Evolutionary conservation across 1,284 basidiomycete species (phyloP).

Genomic region (Leccinum angustisporum): DNA sequence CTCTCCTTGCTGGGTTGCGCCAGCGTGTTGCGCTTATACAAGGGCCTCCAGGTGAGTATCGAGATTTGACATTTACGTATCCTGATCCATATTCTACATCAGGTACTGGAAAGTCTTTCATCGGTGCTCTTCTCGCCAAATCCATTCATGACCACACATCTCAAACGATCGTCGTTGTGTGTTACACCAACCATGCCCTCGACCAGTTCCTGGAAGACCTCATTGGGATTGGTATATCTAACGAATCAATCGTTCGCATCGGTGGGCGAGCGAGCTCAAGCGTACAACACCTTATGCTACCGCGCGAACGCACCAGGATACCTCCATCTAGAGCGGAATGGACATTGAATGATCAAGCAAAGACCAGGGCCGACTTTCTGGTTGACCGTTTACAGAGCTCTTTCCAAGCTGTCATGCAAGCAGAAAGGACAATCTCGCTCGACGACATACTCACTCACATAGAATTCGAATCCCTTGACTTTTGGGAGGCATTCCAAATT

Average conservation of each 20-base stretch:
- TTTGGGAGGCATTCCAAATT: conserved; percentile 48
- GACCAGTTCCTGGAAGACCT: conserved; percentile 65
- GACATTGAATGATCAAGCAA: conserved; percentile 40
- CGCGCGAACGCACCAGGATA: conserved; percentile 24
- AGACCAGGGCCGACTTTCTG: conserved; percentile 27
- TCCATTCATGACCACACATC: conserved; percentile 47
- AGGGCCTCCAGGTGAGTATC: conserved; percentile 59
- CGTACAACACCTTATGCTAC: conserved; percentile 46
- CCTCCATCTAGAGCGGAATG: conserved; percentile 37
- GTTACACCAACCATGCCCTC: conserved; percentile 68
- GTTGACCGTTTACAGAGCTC: conserved; percentile 28
- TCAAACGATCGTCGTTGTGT: conserved; percentile 58
- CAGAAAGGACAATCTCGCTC: conserved; percentile 15
- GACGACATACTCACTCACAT: conserved; percentile 42
- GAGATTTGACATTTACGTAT: background rate
- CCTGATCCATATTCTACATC: conserved; percentile 2
- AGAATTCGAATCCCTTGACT: conserved; percentile 46
- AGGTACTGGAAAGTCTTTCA: conserved; percentile 73
- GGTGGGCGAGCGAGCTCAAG: conserved; percentile 52
- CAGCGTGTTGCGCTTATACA: conserved; percentile 60
- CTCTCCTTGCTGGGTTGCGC: conserved; percentile 50
- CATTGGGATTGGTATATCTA: conserved; percentile 54
- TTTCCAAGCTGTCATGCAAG: conserved; percentile 35
- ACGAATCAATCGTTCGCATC: conserved; percentile 48
- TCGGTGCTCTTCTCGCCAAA: conserved; percentile 63